Conservation (phyloP, 2,329 filamentous ascomycete species). For the Didymella pomorum region DNA sequence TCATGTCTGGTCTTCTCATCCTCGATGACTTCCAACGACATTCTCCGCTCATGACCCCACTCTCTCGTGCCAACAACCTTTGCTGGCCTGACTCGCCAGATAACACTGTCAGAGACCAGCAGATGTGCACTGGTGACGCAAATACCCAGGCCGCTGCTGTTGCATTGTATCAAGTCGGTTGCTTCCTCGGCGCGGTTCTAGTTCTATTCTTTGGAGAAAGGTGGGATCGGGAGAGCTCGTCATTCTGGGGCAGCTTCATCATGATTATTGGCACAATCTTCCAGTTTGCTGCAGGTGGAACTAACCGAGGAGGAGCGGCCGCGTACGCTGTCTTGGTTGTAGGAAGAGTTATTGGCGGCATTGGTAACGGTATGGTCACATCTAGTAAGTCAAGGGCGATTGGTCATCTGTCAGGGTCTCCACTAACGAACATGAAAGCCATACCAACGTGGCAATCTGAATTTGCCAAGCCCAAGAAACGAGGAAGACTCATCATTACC, state of each 20-base stretch:
- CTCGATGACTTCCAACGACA: slow-evolving; percentile 63
- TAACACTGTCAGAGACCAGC: slow-evolving; percentile 18
- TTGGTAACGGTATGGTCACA: slow-evolving; percentile 53
- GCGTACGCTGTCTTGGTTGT: slow-evolving; percentile 53
- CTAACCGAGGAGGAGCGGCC: slow-evolving; percentile 24
- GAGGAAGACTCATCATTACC: slow-evolving; percentile 57
- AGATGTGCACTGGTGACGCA: slow-evolving; percentile 27
- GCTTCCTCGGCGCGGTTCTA: slow-evolving; percentile 50
- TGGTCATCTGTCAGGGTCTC: not conserved
- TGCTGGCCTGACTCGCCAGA: slow-evolving; percentile 28
- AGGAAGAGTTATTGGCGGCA: slow-evolving; percentile 59
- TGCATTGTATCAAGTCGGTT: slow-evolving; percentile 47
- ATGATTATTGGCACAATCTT: slow-evolving; percentile 68
- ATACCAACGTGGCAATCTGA: slow-evolving; percentile 59
- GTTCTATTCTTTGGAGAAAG: slow-evolving; percentile 60
- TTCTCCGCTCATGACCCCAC: slow-evolving; percentile 38
- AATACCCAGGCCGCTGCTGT: slow-evolving; percentile 28
- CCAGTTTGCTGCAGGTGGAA: slow-evolving; percentile 61
- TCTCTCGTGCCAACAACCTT: slow-evolving; percentile 22
- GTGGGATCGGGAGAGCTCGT: slow-evolving; percentile 56
- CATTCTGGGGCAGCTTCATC: slow-evolving; percentile 44
- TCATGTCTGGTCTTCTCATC: slow-evolving; percentile 72
- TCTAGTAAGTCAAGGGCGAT: slow-evolving; percentile 29
- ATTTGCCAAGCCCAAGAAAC: slow-evolving; percentile 55
- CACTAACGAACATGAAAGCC: slow-evolving; percentile 33